A percentile compares a stretch with the other conserved stretches of the same genome.
Conservation (phyloP, 257 asterid species). For the Oldenlandia corymbosa region DNA sequence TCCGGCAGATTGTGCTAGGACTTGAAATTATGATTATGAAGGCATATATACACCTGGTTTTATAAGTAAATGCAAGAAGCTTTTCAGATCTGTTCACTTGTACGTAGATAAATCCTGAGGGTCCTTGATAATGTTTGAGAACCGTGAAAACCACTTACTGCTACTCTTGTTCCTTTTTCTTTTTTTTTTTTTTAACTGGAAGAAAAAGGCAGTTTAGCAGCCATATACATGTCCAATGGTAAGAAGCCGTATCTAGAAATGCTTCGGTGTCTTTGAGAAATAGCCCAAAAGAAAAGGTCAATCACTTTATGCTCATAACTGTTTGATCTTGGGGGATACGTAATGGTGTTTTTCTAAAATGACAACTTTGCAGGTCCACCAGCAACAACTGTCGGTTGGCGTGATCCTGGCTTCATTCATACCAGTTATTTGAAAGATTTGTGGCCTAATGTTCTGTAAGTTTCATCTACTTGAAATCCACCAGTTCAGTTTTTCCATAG, state of each 20-base stretch:
- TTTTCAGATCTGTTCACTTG: background rate
- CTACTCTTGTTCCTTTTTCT: background rate
- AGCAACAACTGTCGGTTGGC: slow-evolving; percentile 67
- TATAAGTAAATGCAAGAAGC: background rate
- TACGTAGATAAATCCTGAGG: background rate
- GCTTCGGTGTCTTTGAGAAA: too few species aligned
- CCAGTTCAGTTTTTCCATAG: too few species aligned
- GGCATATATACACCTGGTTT: background rate
- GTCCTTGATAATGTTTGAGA: background rate
- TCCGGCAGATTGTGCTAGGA: background rate
- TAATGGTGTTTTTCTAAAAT: background rate
- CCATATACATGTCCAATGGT: background rate
- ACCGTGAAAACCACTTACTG: background rate
- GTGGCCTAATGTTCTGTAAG: slow-evolving; percentile 52
- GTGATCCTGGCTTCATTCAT: slow-evolving; percentile 62
- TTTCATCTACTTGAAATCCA: background rate
- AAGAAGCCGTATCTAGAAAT: background rate
- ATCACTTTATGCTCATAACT: too few species aligned
- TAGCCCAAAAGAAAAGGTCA: too few species aligned
- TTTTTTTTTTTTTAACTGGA: too few species aligned
- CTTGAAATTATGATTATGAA: background rate
- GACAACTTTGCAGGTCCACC: slow-evolving; percentile 59
- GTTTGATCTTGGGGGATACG: too few species aligned
- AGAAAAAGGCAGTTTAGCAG: background rate
- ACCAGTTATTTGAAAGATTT: slow-evolving; percentile 48